Conservation (phyloP, 2,329 filamentous ascomycete genomes). For the Mycosphaerelloides madeirae region DNA sequence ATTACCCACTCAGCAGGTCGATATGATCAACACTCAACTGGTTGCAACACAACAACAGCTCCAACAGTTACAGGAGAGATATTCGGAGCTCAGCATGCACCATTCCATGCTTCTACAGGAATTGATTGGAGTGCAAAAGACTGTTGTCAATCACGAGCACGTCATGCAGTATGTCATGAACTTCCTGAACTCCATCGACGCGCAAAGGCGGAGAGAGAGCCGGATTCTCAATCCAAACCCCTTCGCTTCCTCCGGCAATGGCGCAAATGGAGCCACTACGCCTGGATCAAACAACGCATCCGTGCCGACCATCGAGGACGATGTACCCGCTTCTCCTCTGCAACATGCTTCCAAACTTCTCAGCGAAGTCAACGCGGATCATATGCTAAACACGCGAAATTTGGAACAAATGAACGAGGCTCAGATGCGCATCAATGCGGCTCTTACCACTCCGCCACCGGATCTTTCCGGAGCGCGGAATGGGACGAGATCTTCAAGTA, state of each 20-base stretch:
- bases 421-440: slow-evolving; percentile 51
- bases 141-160: slow-evolving; percentile 66
- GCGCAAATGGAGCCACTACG: slow-evolving; percentile 12
- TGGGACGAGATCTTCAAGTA: slow-evolving; percentile 40
- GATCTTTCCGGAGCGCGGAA: slow-evolving; percentile 37
- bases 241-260: slow-evolving; percentile 23
- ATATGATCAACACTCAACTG: slow-evolving; percentile 80
- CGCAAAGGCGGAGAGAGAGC: slow-evolving; percentile 59
- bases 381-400: slow-evolving; percentile 59
- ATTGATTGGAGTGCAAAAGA: slow-evolving; percentile 61
- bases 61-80: slow-evolving; percentile 78
- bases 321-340: slow-evolving; percentile 62
- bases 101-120: slow-evolving; percentile 62
- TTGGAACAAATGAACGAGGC: slow-evolving; percentile 62
- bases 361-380: slow-evolving; percentile 61
- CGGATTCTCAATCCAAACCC: slow-evolving; percentile 40
- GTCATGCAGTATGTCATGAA: slow-evolving; percentile 68
- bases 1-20: slow-evolving; percentile 79
- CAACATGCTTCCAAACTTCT: slow-evolving; percentile 64
- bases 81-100: slow-evolving; percentile 68
- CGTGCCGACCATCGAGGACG: slow-evolving; percentile 44
- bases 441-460: slow-evolving; percentile 54
- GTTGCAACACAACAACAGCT: slow-evolving; percentile 90
- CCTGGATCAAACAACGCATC: slow-evolving; percentile 11
- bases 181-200: slow-evolving; percentile 61